These are phyloP conservation scores for Millerago galiae DNA, from an alignment of 805 yeast genomes.

Conservation along the genomic window DNA sequence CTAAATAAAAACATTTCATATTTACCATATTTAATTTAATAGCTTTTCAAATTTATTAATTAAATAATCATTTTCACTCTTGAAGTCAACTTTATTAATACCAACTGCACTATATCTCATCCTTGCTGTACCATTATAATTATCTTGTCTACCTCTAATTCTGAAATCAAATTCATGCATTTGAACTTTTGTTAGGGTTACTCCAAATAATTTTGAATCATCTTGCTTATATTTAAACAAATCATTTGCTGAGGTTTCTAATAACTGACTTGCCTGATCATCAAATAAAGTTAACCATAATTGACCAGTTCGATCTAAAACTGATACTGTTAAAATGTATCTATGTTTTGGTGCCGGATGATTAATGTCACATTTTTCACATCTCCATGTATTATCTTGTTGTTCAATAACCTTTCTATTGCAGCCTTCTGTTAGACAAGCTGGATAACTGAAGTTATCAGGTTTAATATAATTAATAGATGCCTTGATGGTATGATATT, in stretches of 20 bases:
- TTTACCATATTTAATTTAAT: conserved; percentile 6
- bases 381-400: conserved; percentile 76
- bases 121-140: conserved; percentile 70
- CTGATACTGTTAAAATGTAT: conserved; percentile 67
- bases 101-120: conserved; percentile 66
- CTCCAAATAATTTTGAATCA: conserved; percentile 39
- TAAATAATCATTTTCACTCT: conserved; percentile 54
- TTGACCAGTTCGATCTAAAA: conserved; percentile 79
- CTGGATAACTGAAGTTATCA: conserved; percentile 82
- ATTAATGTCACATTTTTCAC: conserved; percentile 81
- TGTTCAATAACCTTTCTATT: conserved; percentile 77
- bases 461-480: conserved; percentile 63
- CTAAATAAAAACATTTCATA: background rate
- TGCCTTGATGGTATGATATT: conserved; percentile 71
- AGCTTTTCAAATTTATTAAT: conserved; percentile 28
- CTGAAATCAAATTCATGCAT: conserved; percentile 72
- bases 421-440: conserved; percentile 74
- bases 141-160: conserved; percentile 76
- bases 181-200: conserved; percentile 40
- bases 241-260: conserved; percentile 59
- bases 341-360: conserved; percentile 69
- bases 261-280: conserved; percentile 65
- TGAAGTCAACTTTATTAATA: conserved; percentile 46
- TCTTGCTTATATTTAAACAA: conserved; percentile 42
- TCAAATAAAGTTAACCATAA: conserved; percentile 86